Percentiles rank a stretch among this genome's conserved stretches.
Evolutionary conservation across 495 filamentous ascomycete species (phyloP).

Genomic region (Trypethelium eluteriae): DNA sequence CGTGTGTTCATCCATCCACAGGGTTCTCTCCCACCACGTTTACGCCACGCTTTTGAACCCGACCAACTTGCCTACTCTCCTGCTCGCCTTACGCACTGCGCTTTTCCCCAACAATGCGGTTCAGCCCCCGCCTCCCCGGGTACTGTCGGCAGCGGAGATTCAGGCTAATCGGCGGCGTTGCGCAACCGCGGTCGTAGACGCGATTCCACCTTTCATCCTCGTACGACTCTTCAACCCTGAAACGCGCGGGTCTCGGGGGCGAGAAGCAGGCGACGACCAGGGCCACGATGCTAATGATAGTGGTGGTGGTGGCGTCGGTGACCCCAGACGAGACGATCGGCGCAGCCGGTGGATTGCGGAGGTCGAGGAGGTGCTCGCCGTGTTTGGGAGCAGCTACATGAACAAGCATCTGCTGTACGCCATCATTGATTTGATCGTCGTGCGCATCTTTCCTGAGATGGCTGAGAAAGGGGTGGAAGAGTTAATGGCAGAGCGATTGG

Average conservation of each 20-base stretch:
- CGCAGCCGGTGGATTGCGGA: conserved; percentile 19
- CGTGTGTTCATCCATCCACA: conserved; percentile 27
- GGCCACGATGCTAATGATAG: conserved; percentile 28
- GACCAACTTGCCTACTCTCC: conserved; percentile 60
- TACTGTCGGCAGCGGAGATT: conserved; percentile 39
- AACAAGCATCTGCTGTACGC: conserved; percentile 83
- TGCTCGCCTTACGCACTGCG: conserved; percentile 61
- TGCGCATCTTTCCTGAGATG: conserved; percentile 76
- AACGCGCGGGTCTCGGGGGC: conserved; percentile 16
- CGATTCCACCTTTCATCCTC: conserved; percentile 43
- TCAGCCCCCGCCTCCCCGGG: conserved; percentile 35
- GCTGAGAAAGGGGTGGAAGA: conserved; percentile 62
- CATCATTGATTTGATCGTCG: conserved; percentile 68
- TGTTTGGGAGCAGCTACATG: conserved; percentile 72
- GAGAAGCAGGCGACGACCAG: conserved; percentile 17
- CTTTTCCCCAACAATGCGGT: conserved; percentile 73
- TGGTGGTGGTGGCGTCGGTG: not conserved
- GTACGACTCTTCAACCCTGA: conserved; percentile 43
- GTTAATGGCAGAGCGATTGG: conserved; percentile 63
- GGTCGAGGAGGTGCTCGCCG: conserved; percentile 53
- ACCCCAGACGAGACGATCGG: not conserved
- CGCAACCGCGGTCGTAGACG: conserved; percentile 45
- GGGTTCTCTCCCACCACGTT: conserved; percentile 68
- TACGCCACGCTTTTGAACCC: conserved; percentile 57
- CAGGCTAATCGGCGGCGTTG: conserved; percentile 50